Evolutionary conservation across 1,284 basidiomycete genomes (phyloP).

Genomic region (Serendipita sp.): DNA sequence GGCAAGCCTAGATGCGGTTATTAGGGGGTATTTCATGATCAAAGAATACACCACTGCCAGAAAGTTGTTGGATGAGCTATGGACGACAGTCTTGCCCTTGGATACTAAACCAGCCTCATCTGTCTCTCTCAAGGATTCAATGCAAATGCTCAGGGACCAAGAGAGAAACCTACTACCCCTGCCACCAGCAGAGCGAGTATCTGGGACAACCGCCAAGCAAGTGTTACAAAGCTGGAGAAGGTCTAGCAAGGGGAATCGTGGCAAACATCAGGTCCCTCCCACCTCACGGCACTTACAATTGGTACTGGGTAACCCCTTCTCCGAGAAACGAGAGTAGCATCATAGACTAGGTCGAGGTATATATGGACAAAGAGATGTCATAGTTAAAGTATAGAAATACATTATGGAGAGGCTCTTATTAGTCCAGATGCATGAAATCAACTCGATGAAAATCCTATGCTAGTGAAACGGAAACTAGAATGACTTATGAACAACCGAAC

Average conservation of each 20-base stretch:
- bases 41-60: conserved; percentile 37
- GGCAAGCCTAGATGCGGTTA: conserved; percentile 51
- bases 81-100: conserved; percentile 48
- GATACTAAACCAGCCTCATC: not conserved
- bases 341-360: too few species aligned
- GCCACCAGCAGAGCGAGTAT: not conserved
- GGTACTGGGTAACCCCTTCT: too few species aligned
- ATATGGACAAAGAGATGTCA: too few species aligned
- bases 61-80: conserved; percentile 40
- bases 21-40: conserved; percentile 45
- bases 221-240: not conserved
- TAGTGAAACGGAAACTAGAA: too few species aligned
- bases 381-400: too few species aligned
- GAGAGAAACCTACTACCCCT: not conserved
- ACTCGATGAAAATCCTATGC: not conserved
- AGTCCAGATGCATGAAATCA: not conserved
- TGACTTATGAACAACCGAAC: conserved; percentile 25
- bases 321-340: too few species aligned
- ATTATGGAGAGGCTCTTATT: too few species aligned
- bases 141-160: not conserved
- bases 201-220: not conserved
- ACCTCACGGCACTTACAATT: too few species aligned
- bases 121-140: not conserved
- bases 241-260: not conserved
- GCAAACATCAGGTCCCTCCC: too few species aligned